These are phyloP conservation scores for Erythrophleum fordii DNA, from an alignment of 306 rosid genomes.

Conservation along the genomic window DNA sequence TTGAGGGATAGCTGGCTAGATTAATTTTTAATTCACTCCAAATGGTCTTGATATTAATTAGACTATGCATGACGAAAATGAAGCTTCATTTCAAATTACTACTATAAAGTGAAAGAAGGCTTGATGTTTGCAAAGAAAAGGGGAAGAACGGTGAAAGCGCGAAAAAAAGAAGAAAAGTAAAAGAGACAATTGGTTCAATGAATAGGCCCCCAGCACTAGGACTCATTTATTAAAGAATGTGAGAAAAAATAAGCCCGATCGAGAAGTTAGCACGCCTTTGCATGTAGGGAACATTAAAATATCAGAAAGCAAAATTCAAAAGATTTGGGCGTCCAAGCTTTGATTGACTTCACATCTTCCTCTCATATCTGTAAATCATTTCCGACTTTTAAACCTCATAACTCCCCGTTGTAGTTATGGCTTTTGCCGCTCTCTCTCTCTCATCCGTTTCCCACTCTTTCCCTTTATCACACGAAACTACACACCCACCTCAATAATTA, in stretches of 20 bases:
- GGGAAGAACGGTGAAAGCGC: not conserved
- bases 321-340: slow-evolving; percentile 20
- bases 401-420: slow-evolving; percentile 45
- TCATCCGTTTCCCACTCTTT: not conserved
- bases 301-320: slow-evolving; percentile 30
- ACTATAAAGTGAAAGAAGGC: not conserved
- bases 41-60: not conserved
- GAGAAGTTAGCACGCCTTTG: slow-evolving; percentile 54
- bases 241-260: not conserved
- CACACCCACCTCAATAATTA: not conserved
- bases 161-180: not conserved
- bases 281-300: slow-evolving; percentile 44
- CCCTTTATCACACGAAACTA: not conserved
- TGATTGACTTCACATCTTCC: slow-evolving; percentile 38
- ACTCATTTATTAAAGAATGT: not conserved
- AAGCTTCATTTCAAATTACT: slow-evolving; percentile 14
- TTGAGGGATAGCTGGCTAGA: not conserved
- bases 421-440: slow-evolving; percentile 46
- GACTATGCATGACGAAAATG: not conserved
- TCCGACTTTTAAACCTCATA: slow-evolving; percentile 45
- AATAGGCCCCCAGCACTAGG: not conserved
- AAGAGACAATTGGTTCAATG: not conserved
- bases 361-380: slow-evolving; percentile 49
- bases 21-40: not conserved
- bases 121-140: not conserved